A percentile compares a stretch with the other conserved stretches of the same genome.
Evolutionary conservation across 179 eudicot genomes (phyloP).

Genomic region (Actinidia arguta): DNA sequence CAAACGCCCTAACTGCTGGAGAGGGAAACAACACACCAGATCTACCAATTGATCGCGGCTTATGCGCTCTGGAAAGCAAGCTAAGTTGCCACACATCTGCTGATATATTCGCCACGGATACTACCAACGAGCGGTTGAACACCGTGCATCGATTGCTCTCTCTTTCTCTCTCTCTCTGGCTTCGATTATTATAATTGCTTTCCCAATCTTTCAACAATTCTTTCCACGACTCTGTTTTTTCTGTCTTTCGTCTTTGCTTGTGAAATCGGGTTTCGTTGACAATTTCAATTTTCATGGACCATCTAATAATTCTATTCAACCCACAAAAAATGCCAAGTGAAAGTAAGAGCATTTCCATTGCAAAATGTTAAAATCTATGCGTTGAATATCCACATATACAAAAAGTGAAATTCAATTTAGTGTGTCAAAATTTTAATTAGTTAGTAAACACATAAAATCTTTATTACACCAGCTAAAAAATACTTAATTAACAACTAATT

Average conservation of each 20-base stretch:
- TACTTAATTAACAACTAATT: too few relatives aligned
- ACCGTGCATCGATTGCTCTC: conserved; percentile 18
- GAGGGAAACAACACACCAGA: conserved; percentile 40
- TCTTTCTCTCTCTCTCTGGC: background rate
- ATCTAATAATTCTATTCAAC: too few relatives aligned
- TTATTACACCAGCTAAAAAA: too few relatives aligned
- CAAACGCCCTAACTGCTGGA: conserved; percentile 37
- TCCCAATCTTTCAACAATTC: background rate
- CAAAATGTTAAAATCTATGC: too few relatives aligned
- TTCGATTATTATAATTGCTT: background rate
- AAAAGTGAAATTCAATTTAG: too few relatives aligned
- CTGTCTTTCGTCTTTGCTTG: conserved; percentile 7
- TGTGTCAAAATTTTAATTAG: too few relatives aligned
- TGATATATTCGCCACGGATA: conserved; percentile 37
- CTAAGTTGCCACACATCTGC: conserved; percentile 37
- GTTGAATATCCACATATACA: too few relatives aligned
- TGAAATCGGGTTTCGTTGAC: background rate
- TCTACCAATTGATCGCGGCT: conserved; percentile 32
- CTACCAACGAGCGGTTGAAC: conserved; percentile 23
- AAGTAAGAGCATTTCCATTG: too few relatives aligned
- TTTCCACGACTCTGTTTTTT: too few relatives aligned
- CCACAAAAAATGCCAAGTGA: too few relatives aligned
- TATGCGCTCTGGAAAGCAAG: conserved; percentile 33
- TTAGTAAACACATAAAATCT: too few relatives aligned
- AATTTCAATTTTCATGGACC: too few relatives aligned